Conservation (phyloP, 768 basidiomycete genomes). For the Gyrodon lividus region DNA sequence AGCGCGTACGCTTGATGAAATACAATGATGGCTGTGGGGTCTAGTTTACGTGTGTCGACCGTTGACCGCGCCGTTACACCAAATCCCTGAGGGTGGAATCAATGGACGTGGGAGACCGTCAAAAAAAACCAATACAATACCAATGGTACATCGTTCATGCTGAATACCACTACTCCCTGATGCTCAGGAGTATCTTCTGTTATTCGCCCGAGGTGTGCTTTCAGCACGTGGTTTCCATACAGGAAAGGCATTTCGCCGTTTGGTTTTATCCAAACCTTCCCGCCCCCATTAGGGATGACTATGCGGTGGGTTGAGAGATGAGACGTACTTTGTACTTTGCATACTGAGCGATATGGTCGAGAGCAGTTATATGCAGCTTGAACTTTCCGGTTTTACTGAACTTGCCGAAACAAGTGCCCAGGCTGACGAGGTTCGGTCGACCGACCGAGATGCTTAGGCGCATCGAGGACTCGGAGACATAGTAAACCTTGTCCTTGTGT, state of each 20-base stretch:
- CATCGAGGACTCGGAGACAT: constrained; percentile 94
- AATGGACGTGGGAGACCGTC: constrained; percentile 4
- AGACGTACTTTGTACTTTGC: constrained; percentile 90
- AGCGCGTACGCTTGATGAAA: constrained; percentile 88
- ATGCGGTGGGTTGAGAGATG: neutral
- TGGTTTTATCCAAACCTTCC: constrained; percentile 96
- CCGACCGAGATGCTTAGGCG: constrained; percentile 90
- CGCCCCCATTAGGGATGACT: neutral
- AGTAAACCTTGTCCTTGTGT: constrained; percentile 93
- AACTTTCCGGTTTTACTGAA: constrained; percentile 98
- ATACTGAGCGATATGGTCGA: constrained; percentile 93
- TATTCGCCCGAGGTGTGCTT: constrained; percentile 97
- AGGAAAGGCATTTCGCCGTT: constrained; percentile 99
- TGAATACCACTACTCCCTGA: constrained; percentile 95
- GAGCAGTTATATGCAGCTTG: constrained; percentile 90
- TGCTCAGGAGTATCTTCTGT: constrained; percentile 99
- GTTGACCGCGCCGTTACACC: constrained; percentile 97
- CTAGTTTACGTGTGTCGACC: constrained; percentile 92
- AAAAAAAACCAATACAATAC: constrained; percentile 41
- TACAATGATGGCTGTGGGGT: constrained; percentile 95
- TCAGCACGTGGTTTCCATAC: constrained; percentile 97
- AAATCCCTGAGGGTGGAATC: constrained; percentile 66
- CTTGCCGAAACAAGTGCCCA: constrained; percentile 97
- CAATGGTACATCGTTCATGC: constrained; percentile 92
- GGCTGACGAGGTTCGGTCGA: constrained; percentile 84